phyloP scores from a whole-genome alignment of 2,329 filamentous ascomycete genomes.

The Hirsutella minnesotensis region DNA sequence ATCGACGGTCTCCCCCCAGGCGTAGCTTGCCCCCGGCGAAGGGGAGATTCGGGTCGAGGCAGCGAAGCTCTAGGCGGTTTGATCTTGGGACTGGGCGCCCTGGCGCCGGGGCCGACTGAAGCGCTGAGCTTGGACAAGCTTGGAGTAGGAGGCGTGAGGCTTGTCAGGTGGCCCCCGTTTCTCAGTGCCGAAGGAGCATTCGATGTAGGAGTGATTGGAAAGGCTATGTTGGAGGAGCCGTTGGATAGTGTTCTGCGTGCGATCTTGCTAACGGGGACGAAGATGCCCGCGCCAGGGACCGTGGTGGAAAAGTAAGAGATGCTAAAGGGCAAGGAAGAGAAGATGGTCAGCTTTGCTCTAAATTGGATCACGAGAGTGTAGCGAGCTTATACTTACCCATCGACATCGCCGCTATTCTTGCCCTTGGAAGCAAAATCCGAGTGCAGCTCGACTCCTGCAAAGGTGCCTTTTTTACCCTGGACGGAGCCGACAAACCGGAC shows the following conservation, averaged over 20 bases:
- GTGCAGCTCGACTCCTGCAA: slow-evolving; percentile 84
- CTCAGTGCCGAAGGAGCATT: slow-evolving; percentile 44
- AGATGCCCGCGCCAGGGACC: slow-evolving; percentile 76
- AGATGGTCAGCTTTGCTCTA: background rate
- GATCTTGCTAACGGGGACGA: slow-evolving; percentile 76
- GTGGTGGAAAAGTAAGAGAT: slow-evolving; percentile 72
- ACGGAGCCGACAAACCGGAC: slow-evolving; percentile 84
- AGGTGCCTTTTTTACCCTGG: slow-evolving; percentile 77
- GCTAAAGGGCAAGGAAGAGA: slow-evolving; percentile 17
- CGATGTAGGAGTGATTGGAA: slow-evolving; percentile 59
- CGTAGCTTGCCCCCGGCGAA: slow-evolving; percentile 55
- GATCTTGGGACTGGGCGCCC: slow-evolving; percentile 58
- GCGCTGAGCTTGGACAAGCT: slow-evolving; percentile 74
- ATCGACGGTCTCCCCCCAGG: slow-evolving; percentile 46
- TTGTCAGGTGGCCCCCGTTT: slow-evolving; percentile 41
- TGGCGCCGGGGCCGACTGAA: slow-evolving; percentile 61
- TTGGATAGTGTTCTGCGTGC: slow-evolving; percentile 49
- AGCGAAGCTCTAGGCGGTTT: slow-evolving; percentile 66
- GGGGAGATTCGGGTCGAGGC: slow-evolving; percentile 79
- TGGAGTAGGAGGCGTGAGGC: slow-evolving; percentile 52
- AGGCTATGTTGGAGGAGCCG: slow-evolving; percentile 37
- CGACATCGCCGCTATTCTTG: slow-evolving; percentile 94
- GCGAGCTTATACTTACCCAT: slow-evolving; percentile 53
- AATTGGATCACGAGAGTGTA: background rate
- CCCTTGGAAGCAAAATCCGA: slow-evolving; percentile 69